Conservation (phyloP, 2,329 filamentous ascomycete species). For the Penicillium fuscoglaucum region DNA sequence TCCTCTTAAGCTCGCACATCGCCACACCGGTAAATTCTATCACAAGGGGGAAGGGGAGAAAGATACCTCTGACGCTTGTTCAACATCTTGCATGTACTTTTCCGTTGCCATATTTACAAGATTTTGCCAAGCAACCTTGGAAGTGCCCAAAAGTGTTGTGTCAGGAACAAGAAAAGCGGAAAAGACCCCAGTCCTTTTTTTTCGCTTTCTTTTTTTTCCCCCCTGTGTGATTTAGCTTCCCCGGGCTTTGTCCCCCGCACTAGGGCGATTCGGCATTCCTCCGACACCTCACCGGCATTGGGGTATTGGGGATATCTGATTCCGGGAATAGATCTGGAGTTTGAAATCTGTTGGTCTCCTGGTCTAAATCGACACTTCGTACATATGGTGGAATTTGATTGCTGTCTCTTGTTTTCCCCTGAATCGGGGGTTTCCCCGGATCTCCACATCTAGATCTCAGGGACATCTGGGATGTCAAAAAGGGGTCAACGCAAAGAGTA, state of each 20-base stretch:
- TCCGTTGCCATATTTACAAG: slow-evolving; percentile 23
- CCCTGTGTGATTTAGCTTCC: slow-evolving; percentile 14
- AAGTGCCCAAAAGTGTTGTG: neutral
- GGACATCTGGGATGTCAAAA: neutral
- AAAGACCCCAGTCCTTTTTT: slow-evolving; percentile 1
- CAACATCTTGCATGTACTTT: slow-evolving; percentile 17
- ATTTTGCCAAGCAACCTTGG: neutral
- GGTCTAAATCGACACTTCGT: no score
- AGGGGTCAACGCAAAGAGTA: neutral
- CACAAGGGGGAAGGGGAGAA: neutral
- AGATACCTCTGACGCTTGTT: slow-evolving; percentile 19
- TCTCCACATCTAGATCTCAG: neutral
- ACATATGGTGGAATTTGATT: neutral
- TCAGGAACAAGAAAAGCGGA: neutral
- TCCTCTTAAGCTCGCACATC: neutral
- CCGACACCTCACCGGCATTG: slow-evolving; percentile 8
- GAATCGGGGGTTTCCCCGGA: slow-evolving; percentile 6
- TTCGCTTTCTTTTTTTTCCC: slow-evolving; percentile 5
- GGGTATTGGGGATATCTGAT: neutral
- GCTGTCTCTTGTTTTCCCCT: neutral
- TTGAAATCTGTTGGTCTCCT: neutral
- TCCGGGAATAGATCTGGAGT: neutral
- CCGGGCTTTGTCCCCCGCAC: slow-evolving; percentile 21
- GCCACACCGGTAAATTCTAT: neutral
- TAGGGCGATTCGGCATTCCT: slow-evolving; percentile 16